phyloP scores from a whole-genome alignment of 2,329 filamentous ascomycete species.

The Colletotrichum ledebouriae region DNA sequence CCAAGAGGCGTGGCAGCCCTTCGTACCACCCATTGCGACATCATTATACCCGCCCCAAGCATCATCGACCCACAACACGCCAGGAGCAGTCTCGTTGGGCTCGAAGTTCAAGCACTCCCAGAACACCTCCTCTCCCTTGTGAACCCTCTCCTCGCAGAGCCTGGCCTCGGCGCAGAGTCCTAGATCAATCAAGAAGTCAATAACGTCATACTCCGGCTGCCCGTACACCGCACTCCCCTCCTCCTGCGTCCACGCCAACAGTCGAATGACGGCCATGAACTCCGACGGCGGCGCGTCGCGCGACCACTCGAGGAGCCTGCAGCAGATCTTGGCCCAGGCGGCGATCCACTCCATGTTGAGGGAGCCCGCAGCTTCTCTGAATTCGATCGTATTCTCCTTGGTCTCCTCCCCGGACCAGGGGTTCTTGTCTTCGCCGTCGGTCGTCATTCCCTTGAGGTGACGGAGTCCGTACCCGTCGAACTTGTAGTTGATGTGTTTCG shows the following conservation, averaged over 20 bases:
- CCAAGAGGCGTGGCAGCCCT: too few species aligned
- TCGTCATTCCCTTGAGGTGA: neutral
- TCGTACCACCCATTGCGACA: neutral
- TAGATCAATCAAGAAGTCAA: constrained; percentile 53
- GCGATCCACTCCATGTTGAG: constrained; percentile 52
- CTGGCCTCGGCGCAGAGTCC: constrained; percentile 50
- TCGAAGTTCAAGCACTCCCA: constrained; percentile 44
- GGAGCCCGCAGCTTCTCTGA: constrained; percentile 53
- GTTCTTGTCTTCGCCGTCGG: too few species aligned
- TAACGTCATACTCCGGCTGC: constrained; percentile 50
- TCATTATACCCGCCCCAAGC: neutral
- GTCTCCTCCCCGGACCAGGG: too few species aligned
- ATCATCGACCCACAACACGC: neutral
- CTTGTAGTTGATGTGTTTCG: constrained; percentile 39
- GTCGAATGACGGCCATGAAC: constrained; percentile 47
- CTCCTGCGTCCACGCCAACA: constrained; percentile 44
- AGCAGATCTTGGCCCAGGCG: constrained; percentile 52
- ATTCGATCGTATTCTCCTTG: constrained; percentile 50
- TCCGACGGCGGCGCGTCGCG: constrained; percentile 48
- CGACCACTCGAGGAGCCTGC: constrained; percentile 49
- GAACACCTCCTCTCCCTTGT: constrained; percentile 45
- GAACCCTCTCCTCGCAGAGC: constrained; percentile 46
- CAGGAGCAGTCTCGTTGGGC: neutral
- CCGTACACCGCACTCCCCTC: constrained; percentile 32
- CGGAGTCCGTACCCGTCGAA: constrained; percentile 29